Evolutionary conservation across 2,329 filamentous ascomycete species (phyloP), one percentile per base, ranked within the genome.

Genomic region (Colletotrichum orbiculare): DNA sequence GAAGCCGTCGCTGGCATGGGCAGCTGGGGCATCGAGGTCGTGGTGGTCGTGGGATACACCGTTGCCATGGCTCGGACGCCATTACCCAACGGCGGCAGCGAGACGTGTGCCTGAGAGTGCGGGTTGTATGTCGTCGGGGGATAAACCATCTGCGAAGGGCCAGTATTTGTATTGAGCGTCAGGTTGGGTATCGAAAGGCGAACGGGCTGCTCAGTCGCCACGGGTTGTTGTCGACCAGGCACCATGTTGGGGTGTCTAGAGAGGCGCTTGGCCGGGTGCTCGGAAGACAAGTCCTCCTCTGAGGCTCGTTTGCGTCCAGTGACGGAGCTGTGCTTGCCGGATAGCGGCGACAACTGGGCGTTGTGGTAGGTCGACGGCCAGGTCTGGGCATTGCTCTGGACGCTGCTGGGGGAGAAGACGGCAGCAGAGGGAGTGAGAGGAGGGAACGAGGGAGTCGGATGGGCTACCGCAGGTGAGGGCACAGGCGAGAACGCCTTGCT

Each of bases 61-160:
- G 91, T 88, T 7, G 91, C 85, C 89, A 97, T 94, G 8, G 93
- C 87, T 53, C 91, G 87, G 41, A 85, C 78, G n/a, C 84, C 82
- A 11, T 85, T 80, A 12, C 85, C 85, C 13, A 92, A 76, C 2
- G 89, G 85, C 12, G 90, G 89, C 9, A 92, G 80, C 25, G 90
- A 89, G 25, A 88, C 79, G 6, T 77, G 72, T 17, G 76, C 82
- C 46, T 83, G 79, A 25, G 25, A 2, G 4, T 25, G 25, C 25
- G 25, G 3, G 78, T 72, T 49, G 78, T 73, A 67, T 81, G 78
- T 74, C 43, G 79, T 70, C 15, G 73, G 63, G 9, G 78, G 72
- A 61, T 79, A 81, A 48, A 77, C 71, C 50, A 64, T 47, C 41
- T 69, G 73, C 62, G 57, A 56, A 57, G 57, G 39, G 34, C 62